Evolutionary conservation across 768 basidiomycete genomes (phyloP), one percentile per base, ranked within the genome.

Genomic region (Pleurotus salmoneostramineus): DNA sequence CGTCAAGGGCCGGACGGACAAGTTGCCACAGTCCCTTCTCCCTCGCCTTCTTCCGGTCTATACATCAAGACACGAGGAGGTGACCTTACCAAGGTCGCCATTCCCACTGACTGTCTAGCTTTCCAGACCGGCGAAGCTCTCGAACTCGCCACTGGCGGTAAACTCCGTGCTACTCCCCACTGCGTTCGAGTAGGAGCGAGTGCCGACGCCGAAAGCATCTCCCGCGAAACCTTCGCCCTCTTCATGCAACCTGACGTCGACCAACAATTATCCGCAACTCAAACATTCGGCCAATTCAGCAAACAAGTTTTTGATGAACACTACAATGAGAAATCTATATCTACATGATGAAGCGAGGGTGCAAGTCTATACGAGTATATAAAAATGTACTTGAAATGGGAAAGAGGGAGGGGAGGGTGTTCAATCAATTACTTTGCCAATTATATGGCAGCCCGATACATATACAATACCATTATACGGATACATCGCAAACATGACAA

Each of bases 81-180:
- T 2, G 75, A 84, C 21, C 69, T 95, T 31, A 85, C 83, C 11
- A 95, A 93, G 69, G 93, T 96, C 14, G 79, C 84, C 1, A 97
- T 99, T 61, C 96, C 97, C 3, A 66, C 74, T 14, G 83, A 91
- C 66, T 92, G 88, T 65, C 73, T 96, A 52, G 96, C 95, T 3
- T 98, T 99, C 71, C 97, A 99, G 70, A 98, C 95, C 0, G 97
- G 97, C 21, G 95, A 99, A 73, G 93, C 96, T 6, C 82, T 99
- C 17, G 88, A 97, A 69, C 77, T 98, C 21, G 88, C 95, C 21
- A 98, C 96, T 1, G 84, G 79, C 7, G 84, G 87, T 11, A 83
- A 79, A 56, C 77, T 99, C 12, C 83, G 87, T 44, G 97, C 97
- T 0, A 99, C 97, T 0, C 96, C 96, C 10, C 96, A 98, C 63